These are phyloP conservation scores for Podospora fimiseda DNA, from an alignment of 495 filamentous ascomycete genomes.

Conservation along the genomic window DNA sequence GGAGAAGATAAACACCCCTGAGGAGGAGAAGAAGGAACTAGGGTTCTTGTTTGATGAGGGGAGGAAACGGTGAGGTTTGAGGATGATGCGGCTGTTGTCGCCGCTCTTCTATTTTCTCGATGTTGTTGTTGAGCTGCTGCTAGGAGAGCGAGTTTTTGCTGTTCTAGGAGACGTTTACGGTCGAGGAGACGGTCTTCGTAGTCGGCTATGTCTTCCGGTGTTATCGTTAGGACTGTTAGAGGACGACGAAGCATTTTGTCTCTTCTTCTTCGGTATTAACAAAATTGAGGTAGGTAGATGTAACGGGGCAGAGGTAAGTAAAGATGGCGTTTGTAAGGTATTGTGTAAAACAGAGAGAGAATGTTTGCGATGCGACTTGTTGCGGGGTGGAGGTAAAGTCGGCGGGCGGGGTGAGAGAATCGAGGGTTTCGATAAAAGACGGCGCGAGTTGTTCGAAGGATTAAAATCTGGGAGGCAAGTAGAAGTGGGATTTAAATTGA, in stretches of 20 bases:
- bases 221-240: conserved; percentile 70
- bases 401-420: no score
- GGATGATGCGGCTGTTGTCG: no score
- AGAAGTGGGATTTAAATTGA: neutral
- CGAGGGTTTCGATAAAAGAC: no score
- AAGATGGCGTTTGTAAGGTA: neutral
- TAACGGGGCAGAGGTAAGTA: neutral
- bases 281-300: neutral
- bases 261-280: no score
- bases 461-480: neutral
- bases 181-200: conserved; percentile 59
- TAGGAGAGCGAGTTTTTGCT: conserved; percentile 13
- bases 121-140: conserved; percentile 22
- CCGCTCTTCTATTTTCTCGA: conserved; percentile 18
- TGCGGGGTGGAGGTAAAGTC: no score
- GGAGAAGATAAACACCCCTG: no score
- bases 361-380: no score
- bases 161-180: conserved; percentile 18
- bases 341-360: no score
- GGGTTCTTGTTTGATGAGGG: neutral
- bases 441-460: no score
- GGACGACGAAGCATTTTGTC: conserved; percentile 72
- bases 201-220: conserved; percentile 66
- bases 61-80: no score
- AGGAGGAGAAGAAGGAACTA: neutral